Conservation (phyloP, 2,329 filamentous ascomycete genomes). For the Ophiostoma sp. region DNA sequence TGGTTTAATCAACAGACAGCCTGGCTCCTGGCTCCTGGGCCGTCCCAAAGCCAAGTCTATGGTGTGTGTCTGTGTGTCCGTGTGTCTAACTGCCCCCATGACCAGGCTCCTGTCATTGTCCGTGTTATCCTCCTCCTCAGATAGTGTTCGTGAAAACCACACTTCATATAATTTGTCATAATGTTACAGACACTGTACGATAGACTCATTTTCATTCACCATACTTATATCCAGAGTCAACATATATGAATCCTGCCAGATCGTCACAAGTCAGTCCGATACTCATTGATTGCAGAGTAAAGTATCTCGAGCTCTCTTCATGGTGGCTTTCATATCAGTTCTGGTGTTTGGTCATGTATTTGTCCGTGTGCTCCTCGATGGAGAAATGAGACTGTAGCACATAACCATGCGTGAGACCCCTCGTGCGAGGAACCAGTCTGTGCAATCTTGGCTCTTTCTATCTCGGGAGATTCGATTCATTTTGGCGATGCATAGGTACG, state of each 20-base stretch:
- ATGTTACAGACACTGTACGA: too few species aligned
- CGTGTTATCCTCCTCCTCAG: background rate
- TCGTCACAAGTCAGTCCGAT: too few species aligned
- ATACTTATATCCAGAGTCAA: too few species aligned
- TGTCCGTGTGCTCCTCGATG: background rate
- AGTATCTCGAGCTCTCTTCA: too few species aligned
- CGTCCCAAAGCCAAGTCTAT: constrained; percentile 9
- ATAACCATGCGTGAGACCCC: background rate
- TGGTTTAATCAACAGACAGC: background rate
- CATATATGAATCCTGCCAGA: too few species aligned
- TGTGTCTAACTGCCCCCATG: background rate
- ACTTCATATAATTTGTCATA: too few species aligned
- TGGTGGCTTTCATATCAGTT: too few species aligned
- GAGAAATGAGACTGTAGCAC: background rate
- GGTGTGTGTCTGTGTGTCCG: background rate
- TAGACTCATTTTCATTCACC: too few species aligned
- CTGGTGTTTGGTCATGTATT: too few species aligned
- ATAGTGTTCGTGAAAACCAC: too few species aligned
- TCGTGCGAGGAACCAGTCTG: background rate
- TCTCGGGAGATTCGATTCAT: background rate
- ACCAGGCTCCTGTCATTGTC: background rate
- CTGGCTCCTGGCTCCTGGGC: background rate
- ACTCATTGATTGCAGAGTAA: too few species aligned
- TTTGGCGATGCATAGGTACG: background rate
- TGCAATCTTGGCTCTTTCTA: too few species aligned